phyloP scores from a whole-genome alignment of 2,329 filamentous ascomycete genomes.

The Fusarium musae region DNA sequence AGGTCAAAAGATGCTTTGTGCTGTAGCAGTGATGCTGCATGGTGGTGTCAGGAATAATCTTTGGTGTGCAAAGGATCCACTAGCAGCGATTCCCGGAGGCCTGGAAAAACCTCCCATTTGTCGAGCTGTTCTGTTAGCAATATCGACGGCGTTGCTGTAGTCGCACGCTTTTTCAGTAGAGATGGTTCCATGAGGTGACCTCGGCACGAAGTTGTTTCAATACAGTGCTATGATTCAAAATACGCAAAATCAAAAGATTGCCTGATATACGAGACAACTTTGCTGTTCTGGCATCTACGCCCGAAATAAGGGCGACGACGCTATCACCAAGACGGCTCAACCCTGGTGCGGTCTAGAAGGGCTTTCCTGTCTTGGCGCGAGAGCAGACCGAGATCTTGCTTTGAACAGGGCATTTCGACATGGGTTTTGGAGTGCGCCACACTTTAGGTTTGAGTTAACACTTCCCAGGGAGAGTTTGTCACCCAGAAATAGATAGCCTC shows the following conservation, averaged over 20 bases:
- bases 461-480: conserved; percentile 26
- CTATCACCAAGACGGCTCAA: conserved; percentile 29
- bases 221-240: conserved; percentile 17
- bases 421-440: conserved; percentile 37
- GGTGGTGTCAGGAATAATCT: conserved; percentile 45
- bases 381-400: conserved; percentile 36
- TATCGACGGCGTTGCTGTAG: conserved; percentile 43
- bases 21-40: conserved; percentile 21
- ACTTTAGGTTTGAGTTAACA: conserved; percentile 28
- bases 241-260: conserved; percentile 1
- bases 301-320: conserved; percentile 8
- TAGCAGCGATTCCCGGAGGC: conserved; percentile 40
- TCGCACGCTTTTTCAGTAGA: conserved; percentile 35
- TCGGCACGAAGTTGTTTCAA: conserved; percentile 14
- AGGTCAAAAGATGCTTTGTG: conserved; percentile 26
- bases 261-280: not conserved
- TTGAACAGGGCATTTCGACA: conserved; percentile 25
- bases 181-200: conserved; percentile 36
- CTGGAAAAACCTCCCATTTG: conserved; percentile 48
- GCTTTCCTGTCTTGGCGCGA: conserved; percentile 21
- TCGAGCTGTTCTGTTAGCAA: conserved; percentile 24
- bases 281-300: not conserved
- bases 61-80: conserved; percentile 44
- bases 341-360: conserved; percentile 18
- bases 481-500: not conserved